phyloP scores from a whole-genome alignment of 108 stramenopile species.

The Cyclotella distinguenda region DNA sequence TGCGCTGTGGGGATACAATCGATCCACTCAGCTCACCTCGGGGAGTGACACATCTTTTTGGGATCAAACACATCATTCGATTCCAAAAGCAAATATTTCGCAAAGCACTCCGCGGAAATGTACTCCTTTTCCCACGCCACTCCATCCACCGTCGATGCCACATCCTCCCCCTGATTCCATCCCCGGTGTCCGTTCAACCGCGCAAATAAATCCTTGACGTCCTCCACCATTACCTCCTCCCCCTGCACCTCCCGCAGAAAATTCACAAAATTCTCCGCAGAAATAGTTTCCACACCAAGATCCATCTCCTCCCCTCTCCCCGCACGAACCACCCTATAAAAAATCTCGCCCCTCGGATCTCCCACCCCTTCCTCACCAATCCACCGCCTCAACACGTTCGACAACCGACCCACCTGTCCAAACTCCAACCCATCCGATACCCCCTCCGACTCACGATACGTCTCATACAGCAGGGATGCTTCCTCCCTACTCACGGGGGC shows the following conservation, averaged over 20 bases:
- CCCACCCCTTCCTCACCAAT: neutral
- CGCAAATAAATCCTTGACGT: constrained; percentile 56
- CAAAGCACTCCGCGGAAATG: constrained; percentile 54
- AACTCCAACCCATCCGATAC: constrained; percentile 34
- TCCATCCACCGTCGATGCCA: constrained; percentile 19
- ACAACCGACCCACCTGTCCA: constrained; percentile 14
- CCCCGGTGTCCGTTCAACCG: constrained; percentile 49
- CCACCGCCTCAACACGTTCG: constrained; percentile 26
- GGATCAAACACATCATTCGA: constrained; percentile 73
- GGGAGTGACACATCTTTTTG: constrained; percentile 19
- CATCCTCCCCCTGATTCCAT: constrained; percentile 22
- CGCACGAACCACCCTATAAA: constrained; percentile 16
- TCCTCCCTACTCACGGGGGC: constrained; percentile 44
- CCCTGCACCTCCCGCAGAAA: constrained; percentile 68
- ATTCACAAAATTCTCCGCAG: constrained; percentile 59
- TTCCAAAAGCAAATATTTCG: constrained; percentile 58
- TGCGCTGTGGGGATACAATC: neutral
- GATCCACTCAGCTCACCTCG: constrained; percentile 24
- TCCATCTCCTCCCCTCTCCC: constrained; percentile 1
- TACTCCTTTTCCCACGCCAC: constrained; percentile 48
- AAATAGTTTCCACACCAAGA: constrained; percentile 37
- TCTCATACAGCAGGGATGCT: constrained; percentile 27
- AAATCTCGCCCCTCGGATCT: constrained; percentile 33
- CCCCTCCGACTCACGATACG: constrained; percentile 16
- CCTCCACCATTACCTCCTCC: constrained; percentile 51